Evolutionary conservation across 164 flowering plant genomes (phyloP).

Genomic region (Cinnamomum chago): DNA sequence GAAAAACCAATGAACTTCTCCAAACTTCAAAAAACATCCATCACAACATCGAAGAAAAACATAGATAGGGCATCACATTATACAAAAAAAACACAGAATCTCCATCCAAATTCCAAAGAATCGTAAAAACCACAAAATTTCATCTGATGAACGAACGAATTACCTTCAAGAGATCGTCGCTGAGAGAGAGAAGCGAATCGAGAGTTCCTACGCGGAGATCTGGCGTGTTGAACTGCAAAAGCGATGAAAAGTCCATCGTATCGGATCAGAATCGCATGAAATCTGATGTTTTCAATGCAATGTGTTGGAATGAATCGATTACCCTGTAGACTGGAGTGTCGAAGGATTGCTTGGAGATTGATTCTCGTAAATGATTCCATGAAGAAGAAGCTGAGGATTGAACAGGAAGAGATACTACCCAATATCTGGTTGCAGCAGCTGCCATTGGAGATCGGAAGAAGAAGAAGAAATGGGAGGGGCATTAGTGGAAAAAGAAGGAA

Average conservation of each 20-base stretch:
- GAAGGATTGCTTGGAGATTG: constrained; percentile 80
- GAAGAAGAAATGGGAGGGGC: no score
- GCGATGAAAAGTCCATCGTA: not conserved
- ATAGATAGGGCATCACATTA: no score
- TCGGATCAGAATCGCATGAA: no score
- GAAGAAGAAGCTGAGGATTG: constrained; percentile 52
- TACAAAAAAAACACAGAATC: no score
- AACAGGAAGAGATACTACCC: constrained; percentile 85
- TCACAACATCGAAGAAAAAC: no score
- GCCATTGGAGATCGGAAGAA: no score
- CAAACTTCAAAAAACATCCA: no score
- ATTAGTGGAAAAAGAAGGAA: no score
- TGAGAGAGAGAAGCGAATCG: constrained; percentile 88
- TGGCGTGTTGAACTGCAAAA: constrained; percentile 75
- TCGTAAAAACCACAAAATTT: no score
- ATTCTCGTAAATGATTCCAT: constrained; percentile 75
- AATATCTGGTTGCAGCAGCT: constrained; percentile 55
- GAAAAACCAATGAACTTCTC: no score
- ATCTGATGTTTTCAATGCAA: no score
- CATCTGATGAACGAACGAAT: not conserved
- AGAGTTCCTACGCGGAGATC: constrained; percentile 93
- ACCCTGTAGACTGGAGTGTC: constrained; percentile 89
- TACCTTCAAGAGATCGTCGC: constrained; percentile 91
- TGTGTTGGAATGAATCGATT: constrained; percentile 9
- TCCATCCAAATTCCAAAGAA: no score